These are phyloP conservation scores for Bassia scoparia DNA, from an alignment of 148 eudicot genomes.

Conservation along the genomic window DNA sequence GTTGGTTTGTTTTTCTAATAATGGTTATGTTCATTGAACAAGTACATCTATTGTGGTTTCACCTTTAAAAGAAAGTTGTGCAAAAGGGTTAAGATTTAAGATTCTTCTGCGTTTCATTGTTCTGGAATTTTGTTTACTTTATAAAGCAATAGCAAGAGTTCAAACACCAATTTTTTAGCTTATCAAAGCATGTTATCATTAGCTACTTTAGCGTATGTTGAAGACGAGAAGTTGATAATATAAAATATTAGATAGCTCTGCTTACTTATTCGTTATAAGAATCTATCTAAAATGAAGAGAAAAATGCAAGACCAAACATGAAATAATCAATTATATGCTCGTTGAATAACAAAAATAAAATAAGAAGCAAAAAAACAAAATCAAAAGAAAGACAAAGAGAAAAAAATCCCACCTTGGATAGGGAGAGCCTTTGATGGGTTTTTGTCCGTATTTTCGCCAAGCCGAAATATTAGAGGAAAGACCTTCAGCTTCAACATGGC, in stretches of 20 bases:
- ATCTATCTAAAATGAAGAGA: background rate
- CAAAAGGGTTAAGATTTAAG: constrained; percentile 20
- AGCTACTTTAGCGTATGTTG: constrained; percentile 6
- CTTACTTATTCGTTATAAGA: too few relatives aligned
- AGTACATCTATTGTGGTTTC: background rate
- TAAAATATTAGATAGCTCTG: too few relatives aligned
- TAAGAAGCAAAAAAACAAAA: background rate
- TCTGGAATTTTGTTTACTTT: constrained; percentile 6
- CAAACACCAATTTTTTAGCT: constrained; percentile 5
- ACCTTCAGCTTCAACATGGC: constrained; percentile 84
- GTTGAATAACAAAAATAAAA: background rate
- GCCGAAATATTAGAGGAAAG: constrained; percentile 86
- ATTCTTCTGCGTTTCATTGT: constrained; percentile 12
- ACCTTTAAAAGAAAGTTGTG: constrained; percentile 21
- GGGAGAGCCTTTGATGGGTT: constrained; percentile 96
- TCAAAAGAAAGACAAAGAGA: background rate
- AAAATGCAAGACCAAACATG: background rate
- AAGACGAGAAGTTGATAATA: background rate
- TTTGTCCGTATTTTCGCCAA: constrained; percentile 97
- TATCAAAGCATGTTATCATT: constrained; percentile 9
- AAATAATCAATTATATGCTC: too few relatives aligned
- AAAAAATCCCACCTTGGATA: constrained; percentile 66
- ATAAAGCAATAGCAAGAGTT: constrained; percentile 6
- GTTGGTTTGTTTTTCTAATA: constrained; percentile 27
- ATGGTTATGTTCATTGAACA: constrained; percentile 13